phyloP scores from a whole-genome alignment of 495 filamentous ascomycete genomes.

The Xylaria grammica region DNA sequence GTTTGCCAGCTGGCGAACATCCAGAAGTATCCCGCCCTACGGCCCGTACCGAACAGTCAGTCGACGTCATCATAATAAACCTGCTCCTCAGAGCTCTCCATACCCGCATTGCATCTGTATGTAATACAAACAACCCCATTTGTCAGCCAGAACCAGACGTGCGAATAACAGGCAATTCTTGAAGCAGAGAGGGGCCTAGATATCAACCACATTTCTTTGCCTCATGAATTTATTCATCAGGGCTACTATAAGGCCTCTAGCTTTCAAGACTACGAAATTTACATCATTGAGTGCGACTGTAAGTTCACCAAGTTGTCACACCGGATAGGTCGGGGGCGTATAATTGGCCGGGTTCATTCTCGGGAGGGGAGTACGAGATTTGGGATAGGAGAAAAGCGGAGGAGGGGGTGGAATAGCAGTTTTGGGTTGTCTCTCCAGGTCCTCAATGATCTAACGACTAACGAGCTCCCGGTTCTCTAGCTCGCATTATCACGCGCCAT shows the following conservation, averaged over 20 bases:
- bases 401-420: conserved; percentile 3
- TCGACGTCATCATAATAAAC: conserved; percentile 23
- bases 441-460: conserved; percentile 21
- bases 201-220: conserved; percentile 4
- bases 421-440: background rate
- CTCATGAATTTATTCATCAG: conserved; percentile 36
- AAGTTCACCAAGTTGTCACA: conserved; percentile 22
- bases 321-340: background rate
- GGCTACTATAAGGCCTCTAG: conserved; percentile 26
- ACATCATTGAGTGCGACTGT: conserved; percentile 37
- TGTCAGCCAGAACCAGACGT: conserved; percentile 10
- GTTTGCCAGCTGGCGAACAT: conserved; percentile 2
- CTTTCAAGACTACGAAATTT: conserved; percentile 31
- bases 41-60: conserved; percentile 28
- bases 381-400: background rate
- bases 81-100: conserved; percentile 10
- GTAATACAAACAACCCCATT: conserved; percentile 19
- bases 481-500: conserved; percentile 60
- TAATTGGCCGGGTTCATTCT: background rate
- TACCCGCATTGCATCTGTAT: conserved; percentile 6
- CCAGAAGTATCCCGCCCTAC: background rate
- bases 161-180: background rate
- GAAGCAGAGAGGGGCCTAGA: conserved; percentile 4
- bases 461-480: conserved; percentile 32
- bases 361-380: background rate